Evolutionary conservation across 495 filamentous ascomycete species (phyloP), one percentile per base, ranked within the genome.

Genomic region (Podospora australis): DNA sequence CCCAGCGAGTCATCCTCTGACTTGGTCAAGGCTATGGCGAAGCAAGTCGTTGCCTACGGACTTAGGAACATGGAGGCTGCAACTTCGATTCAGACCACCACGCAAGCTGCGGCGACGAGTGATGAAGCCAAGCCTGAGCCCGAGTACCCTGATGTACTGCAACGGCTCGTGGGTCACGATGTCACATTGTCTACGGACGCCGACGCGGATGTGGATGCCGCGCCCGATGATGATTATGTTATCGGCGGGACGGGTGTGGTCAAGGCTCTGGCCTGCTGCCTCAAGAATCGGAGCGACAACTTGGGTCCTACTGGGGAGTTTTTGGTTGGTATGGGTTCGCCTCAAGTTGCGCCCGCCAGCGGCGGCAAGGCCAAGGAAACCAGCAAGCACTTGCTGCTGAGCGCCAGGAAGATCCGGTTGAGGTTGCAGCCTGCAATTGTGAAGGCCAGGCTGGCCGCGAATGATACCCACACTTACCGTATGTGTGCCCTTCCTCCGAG

Each of bases 231-330:
- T 38, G 88, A 96, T 60, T 96, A 97, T 65, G 88, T 97, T 30
- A 89, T 98, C 57, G 90, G 90, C 29, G 90, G 91, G 16, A 95
- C 90, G 0, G 92, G 91, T 50, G 87, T 98, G 0, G 92, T 95
- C 26, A 95, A 96, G 65, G 90, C 90, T 19, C 70, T 98, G 44
- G 85, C 88, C 39, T 89, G 94, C 38, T 95, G 89, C 56, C 75
- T 98, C 25, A 82, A 85, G 46, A 94, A 95, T 54, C 77, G 79
- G 55, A 78, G 72, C 10, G 73, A 75, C 35, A 80, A 82, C 53
- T 69, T 72, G 11, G 66, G 78, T 11, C 60, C 71, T 20, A 60
- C 64, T 47, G 75, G 71, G 39, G 72, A 70, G 21, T 54, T 62
- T 29, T 49, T 59, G 14, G 71, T 70, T n/a, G 46, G 62, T 8